Evolutionary conservation across 257 asterid genomes (phyloP).

Genomic region (Solanum chiquidenum): DNA sequence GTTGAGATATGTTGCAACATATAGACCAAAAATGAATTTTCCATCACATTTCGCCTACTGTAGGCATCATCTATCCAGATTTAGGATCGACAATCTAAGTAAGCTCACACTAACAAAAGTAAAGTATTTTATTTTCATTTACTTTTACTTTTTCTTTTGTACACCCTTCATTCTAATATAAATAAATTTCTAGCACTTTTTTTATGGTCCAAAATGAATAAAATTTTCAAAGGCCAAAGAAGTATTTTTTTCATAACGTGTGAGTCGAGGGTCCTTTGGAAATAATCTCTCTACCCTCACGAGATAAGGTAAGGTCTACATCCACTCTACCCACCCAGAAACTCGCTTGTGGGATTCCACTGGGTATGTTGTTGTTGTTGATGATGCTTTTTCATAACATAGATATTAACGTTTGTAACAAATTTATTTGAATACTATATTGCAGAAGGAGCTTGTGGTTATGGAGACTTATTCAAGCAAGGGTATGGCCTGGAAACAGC

Average conservation of each 20-base stretch:
- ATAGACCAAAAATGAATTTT: not conserved
- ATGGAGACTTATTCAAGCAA: constrained; percentile 7
- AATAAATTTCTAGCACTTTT: not conserved
- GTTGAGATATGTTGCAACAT: not conserved
- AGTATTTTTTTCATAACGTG: not conserved
- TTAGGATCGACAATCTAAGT: not conserved
- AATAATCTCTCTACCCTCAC: not conserved
- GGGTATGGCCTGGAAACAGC: constrained; percentile 25
- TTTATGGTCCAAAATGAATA: not conserved
- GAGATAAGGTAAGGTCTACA: not conserved
- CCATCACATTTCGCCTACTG: not conserved
- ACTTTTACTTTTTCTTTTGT: not conserved
- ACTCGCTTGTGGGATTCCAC: not conserved
- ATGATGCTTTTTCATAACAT: not conserved
- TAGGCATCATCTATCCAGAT: not conserved
- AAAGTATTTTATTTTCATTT: not conserved
- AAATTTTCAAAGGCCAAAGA: not conserved
- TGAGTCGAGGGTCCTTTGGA: not conserved
- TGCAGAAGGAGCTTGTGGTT: constrained; percentile 45
- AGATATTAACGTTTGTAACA: not conserved
- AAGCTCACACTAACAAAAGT: not conserved
- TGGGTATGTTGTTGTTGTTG: not conserved
- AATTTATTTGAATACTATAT: not conserved
- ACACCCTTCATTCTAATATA: not conserved
- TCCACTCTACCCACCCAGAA: not conserved